These are phyloP conservation scores for Flaveria linearis DNA, from an alignment of 129 eudicot genomes.

Conservation along the genomic window DNA sequence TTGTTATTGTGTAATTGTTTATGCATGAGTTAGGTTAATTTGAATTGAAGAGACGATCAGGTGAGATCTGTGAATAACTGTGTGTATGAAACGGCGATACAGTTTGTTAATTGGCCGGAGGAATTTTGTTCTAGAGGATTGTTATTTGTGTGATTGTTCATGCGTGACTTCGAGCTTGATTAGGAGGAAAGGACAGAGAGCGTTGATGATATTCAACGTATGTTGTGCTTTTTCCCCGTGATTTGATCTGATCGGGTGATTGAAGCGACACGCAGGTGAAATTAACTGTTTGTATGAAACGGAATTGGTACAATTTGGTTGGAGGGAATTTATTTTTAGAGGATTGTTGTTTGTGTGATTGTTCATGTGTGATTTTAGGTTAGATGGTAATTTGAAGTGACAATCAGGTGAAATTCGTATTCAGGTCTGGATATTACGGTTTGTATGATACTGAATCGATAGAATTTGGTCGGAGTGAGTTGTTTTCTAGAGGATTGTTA, in stretches of 20 bases:
- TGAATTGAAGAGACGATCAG: not conserved
- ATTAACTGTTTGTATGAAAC: not conserved
- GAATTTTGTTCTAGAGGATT: not conserved
- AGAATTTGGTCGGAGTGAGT: not conserved
- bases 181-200: constrained; percentile 37
- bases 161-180: constrained; percentile 16
- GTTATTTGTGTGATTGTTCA: constrained; percentile 18
- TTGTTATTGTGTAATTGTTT: constrained; percentile 16
- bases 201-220: constrained; percentile 9
- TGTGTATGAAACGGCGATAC: no score
- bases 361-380: constrained; percentile 2
- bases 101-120: not conserved
- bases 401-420: no score
- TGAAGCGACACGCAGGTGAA: no score
- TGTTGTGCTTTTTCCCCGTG: constrained; percentile 45
- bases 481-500: not conserved
- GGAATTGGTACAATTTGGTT: not conserved
- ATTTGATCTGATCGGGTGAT: no score
- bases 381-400: constrained; percentile 32
- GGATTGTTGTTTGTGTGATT: constrained; percentile 17
- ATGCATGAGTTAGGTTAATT: not conserved
- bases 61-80: no score
- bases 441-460: no score
- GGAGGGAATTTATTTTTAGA: not conserved
- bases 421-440: no score